A percentile compares a stretch with the other conserved stretches of the same genome.
phyloP scores from a whole-genome alignment of 495 filamentous ascomycete genomes.

The Parathielavia hyrcaniae region DNA sequence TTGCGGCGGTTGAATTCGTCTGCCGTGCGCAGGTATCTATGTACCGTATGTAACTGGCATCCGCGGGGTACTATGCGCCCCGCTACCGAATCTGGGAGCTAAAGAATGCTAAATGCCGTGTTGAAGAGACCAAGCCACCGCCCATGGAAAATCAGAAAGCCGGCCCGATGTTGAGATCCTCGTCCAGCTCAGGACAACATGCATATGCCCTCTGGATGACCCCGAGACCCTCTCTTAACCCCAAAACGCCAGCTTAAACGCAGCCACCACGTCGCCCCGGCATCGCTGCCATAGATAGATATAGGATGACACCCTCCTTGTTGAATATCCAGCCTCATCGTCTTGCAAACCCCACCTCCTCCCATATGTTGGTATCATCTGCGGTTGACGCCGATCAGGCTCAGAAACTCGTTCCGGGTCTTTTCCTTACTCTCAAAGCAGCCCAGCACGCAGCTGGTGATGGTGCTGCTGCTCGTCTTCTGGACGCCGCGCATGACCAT shows the following conservation, averaged over 20 bases:
- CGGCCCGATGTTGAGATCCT: slow-evolving; percentile 32
- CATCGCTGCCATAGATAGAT: slow-evolving; percentile 15
- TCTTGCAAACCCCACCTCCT: not conserved
- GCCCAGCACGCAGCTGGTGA: slow-evolving; percentile 93
- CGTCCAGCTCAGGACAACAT: slow-evolving; percentile 12
- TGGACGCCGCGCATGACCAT: slow-evolving; percentile 96
- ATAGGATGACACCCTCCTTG: slow-evolving; percentile 12
- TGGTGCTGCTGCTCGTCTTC: slow-evolving; percentile 80
- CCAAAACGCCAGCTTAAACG: slow-evolving; percentile 21
- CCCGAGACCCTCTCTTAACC: not conserved
- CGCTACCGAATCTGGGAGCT: not conserved
- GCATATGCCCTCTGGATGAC: slow-evolving; percentile 7
- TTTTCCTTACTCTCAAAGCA: slow-evolving; percentile 88
- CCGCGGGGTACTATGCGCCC: not conserved
- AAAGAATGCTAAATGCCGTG: slow-evolving; percentile 15
- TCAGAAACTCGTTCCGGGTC: slow-evolving; percentile 90
- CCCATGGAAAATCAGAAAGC: slow-evolving; percentile 12
- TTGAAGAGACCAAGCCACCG: slow-evolving; percentile 23
- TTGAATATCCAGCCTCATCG: slow-evolving; percentile 15
- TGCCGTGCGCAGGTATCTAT: slow-evolving; percentile 5
- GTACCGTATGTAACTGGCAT: not conserved
- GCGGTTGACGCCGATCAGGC: slow-evolving; percentile 58
- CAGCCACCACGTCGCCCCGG: slow-evolving; percentile 5
- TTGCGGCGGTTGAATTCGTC: slow-evolving; percentile 19
- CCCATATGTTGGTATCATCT: slow-evolving; percentile 1